Evolutionary conservation across 2,329 filamentous ascomycete genomes (phyloP).

Genomic region (Cordyceps farinosa): DNA sequence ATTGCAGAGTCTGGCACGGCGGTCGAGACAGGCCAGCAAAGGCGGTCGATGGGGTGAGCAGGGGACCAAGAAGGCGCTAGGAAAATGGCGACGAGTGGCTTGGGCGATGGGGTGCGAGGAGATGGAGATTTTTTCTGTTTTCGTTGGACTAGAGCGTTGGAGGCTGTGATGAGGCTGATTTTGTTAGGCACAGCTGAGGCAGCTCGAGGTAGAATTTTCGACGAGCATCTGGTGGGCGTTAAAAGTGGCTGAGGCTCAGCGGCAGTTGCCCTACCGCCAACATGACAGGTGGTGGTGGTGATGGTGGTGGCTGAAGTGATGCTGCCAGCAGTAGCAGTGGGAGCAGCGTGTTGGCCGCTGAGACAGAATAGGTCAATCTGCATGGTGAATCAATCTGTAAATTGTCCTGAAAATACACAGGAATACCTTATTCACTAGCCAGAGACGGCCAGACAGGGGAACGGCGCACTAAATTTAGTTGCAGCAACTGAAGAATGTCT

Average conservation of each 20-base stretch:
- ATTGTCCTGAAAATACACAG: too few species aligned
- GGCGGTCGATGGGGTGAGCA: background rate
- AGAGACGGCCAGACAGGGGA: too few species aligned
- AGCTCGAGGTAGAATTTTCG: background rate
- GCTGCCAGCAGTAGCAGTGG: too few species aligned
- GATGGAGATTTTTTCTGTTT: background rate
- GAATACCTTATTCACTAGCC: too few species aligned
- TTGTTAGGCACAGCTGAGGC: conserved; percentile 1
- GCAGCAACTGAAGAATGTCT: too few species aligned
- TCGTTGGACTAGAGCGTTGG: background rate
- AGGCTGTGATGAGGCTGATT: conserved; percentile 6
- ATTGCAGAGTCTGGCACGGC: background rate
- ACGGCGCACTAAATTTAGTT: too few species aligned
- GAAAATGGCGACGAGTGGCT: conserved; percentile 2
- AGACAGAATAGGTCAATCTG: too few species aligned
- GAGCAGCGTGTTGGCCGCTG: too few species aligned
- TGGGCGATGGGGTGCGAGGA: conserved; percentile 9
- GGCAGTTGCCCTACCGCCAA: conserved; percentile 1
- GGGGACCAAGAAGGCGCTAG: conserved; percentile 2
- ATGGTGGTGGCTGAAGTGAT: too few species aligned
- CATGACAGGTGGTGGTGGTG: background rate
- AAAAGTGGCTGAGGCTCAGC: conserved; percentile 11
- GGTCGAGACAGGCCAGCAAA: background rate
- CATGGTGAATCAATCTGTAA: too few species aligned
- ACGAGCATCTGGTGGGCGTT: background rate